Conservation (phyloP, 768 basidiomycete species). For the Leccinum olivaceopallidum region DNA sequence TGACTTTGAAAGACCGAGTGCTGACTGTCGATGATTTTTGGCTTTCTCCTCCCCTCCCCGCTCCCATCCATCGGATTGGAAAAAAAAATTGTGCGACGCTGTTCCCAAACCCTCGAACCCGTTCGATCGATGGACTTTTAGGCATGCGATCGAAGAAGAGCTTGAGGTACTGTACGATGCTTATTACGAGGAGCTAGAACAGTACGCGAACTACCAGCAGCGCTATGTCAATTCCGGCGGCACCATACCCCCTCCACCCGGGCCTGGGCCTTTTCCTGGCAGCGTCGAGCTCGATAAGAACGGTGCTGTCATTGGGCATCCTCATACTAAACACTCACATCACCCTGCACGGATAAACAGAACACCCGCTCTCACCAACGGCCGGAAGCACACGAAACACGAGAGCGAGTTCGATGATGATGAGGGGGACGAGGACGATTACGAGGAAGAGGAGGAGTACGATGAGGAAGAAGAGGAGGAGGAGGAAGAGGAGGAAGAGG, state of each 20-base stretch:
- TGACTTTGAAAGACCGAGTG: slow-evolving; percentile 15
- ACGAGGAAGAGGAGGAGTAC: slow-evolving; percentile 56
- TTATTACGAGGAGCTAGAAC: slow-evolving; percentile 99
- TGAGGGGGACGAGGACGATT: slow-evolving; percentile 55
- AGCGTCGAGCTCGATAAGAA: slow-evolving; percentile 96
- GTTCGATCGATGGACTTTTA: slow-evolving; percentile 35
- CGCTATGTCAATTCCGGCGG: slow-evolving; percentile 91
- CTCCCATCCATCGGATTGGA: slow-evolving; percentile 20
- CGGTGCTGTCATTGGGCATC: slow-evolving; percentile 59
- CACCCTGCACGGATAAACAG: slow-evolving; percentile 42
- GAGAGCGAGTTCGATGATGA: slow-evolving; percentile 71
- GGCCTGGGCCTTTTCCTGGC: slow-evolving; percentile 97
- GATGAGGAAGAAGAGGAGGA: slow-evolving; percentile 63
- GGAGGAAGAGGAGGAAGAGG: slow-evolving; percentile 69
- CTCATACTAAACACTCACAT: slow-evolving; percentile 33
- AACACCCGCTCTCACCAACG: slow-evolving; percentile 35
- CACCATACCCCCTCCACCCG: slow-evolving; percentile 87
- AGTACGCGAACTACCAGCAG: slow-evolving; percentile 98
- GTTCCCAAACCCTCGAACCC: slow-evolving; percentile 13
- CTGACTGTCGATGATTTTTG: slow-evolving; percentile 26
- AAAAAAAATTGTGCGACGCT: slow-evolving; percentile 22
- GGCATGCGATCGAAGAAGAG: slow-evolving; percentile 98
- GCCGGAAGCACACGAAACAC: slow-evolving; percentile 46
- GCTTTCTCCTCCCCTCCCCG: slow-evolving; percentile 20
- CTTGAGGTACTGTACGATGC: slow-evolving; percentile 99